phyloP scores from a whole-genome alignment of 2,329 filamentous ascomycete genomes.

The Ciborinia camelliae region DNA sequence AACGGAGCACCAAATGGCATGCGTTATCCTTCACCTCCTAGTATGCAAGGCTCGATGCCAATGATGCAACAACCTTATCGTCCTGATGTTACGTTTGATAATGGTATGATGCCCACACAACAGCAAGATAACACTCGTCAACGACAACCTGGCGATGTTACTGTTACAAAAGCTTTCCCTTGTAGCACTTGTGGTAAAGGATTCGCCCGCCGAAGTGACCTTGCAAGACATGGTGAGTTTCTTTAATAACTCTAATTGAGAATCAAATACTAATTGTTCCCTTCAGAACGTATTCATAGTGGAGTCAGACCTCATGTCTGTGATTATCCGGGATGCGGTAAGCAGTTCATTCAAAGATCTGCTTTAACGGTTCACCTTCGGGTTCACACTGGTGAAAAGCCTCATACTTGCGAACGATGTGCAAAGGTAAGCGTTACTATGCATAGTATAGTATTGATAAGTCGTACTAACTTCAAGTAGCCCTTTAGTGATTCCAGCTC shows the following conservation, averaged over 20 bases:
- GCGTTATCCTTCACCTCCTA: slow-evolving; percentile 38
- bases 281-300: slow-evolving; percentile 86
- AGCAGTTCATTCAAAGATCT: slow-evolving; percentile 95
- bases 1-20: slow-evolving; percentile 33
- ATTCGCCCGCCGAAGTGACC: slow-evolving; percentile 89
- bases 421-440: slow-evolving; percentile 66
- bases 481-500: slow-evolving; percentile 97
- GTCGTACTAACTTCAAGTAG: slow-evolving; percentile 47
- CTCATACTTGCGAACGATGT: slow-evolving; percentile 94
- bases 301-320: slow-evolving; percentile 89
- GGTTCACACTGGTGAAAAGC: slow-evolving; percentile 97
- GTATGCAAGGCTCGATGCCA: slow-evolving; percentile 37
- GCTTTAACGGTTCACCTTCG: slow-evolving; percentile 92
- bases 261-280: slow-evolving; percentile 18
- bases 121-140: slow-evolving; percentile 31
- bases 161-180: slow-evolving; percentile 67
- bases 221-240: slow-evolving; percentile 83
- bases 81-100: slow-evolving; percentile 33
- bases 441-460: slow-evolving; percentile 19
- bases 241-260: neutral
- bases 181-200: slow-evolving; percentile 88
- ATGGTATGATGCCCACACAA: slow-evolving; percentile 28
- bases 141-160: slow-evolving; percentile 25
- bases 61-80: slow-evolving; percentile 38
- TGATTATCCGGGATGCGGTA: slow-evolving; percentile 83